These are phyloP conservation scores for Beauveria brongniartii DNA, from an alignment of 2,329 filamentous ascomycete genomes.

Conservation along the genomic window DNA sequence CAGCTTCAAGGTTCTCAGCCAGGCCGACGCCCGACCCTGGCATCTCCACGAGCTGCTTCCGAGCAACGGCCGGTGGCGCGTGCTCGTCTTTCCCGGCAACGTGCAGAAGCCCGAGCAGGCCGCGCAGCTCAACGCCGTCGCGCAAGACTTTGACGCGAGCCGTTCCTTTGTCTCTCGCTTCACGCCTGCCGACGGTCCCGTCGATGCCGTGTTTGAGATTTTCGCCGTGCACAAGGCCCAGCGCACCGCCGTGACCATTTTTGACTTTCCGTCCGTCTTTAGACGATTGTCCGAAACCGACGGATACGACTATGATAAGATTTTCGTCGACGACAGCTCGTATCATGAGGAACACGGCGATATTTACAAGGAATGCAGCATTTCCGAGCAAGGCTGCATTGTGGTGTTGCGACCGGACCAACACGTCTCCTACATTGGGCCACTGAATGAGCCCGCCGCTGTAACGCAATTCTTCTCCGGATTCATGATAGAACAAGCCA, in stretches of 20 bases:
- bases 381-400: conserved; percentile 46
- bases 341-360: conserved; percentile 45
- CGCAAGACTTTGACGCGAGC: conserved; percentile 28
- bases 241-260: conserved; percentile 39
- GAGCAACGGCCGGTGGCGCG: conserved; percentile 49
- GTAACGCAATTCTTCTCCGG: conserved; percentile 27
- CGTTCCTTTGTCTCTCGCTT: conserved; percentile 11
- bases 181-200: conserved; percentile 5
- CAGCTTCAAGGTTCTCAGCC: conserved; percentile 51
- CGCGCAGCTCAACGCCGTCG: conserved; percentile 37
- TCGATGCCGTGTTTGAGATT: conserved; percentile 42
- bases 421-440: conserved; percentile 44
- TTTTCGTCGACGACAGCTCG: conserved; percentile 45
- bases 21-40: conserved; percentile 47
- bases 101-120: conserved; percentile 36
- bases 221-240: conserved; percentile 51
- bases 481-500: conserved; percentile 14
- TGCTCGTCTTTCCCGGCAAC: conserved; percentile 56
- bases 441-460: conserved; percentile 28
- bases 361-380: conserved; percentile 49
- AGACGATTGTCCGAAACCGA: conserved; percentile 35
- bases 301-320: conserved; percentile 49
- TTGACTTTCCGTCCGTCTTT: conserved; percentile 43
- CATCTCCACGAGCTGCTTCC: conserved; percentile 49
- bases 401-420: conserved; percentile 60